Evolutionary conservation across 2,329 filamentous ascomycete genomes (phyloP), one percentile per base, ranked within the genome.

Genomic region (Colletotrichum godetiae): DNA sequence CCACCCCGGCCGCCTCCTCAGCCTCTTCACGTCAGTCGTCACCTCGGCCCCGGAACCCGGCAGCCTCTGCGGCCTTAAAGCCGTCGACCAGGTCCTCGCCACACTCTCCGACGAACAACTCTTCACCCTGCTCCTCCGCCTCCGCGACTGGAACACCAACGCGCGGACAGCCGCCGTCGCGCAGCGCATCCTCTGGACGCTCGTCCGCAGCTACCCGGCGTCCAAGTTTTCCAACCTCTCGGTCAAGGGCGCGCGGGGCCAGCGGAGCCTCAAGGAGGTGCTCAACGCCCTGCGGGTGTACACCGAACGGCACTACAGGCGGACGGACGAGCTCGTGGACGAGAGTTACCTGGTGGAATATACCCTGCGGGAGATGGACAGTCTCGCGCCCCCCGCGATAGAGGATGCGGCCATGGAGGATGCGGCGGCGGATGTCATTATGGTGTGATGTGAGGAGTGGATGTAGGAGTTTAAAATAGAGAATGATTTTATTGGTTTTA

Each of bases 81-180:
- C 91, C 12, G 96, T 98, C 10, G 97, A 98, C 77, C 89, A 95
- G 64, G 95, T 98, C 0, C 86, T 99, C 1, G 90, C 88, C n/a
- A 90, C 86, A 13, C 87, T 99, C 6, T 93, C 92, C 5, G 92
- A 97, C 77, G 93, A 96, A 77, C 96, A 98, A 81, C 89, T 99
- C 15, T 97, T 94, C 83, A 87, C 91, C 7, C 88, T 99, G 15
- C 88, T 99, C 0, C 86, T 96, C 49, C 89, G 97, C 72, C 84
- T 98, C 57, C 90, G 97, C 58, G 97, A 99, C 84, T 99, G 97
- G 97, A 99, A 99, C 81, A 97, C 97, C 5, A 98, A 98, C 78
- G 95, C 95, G 0, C 90, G 94, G 74, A 97, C 95, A 4, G 92
- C 95, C 0, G 89, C 92, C 5, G 91, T 98, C 1, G 94, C 97